phyloP scores from a whole-genome alignment of 208 protist genomes.

The Leishmania aethiopica region DNA sequence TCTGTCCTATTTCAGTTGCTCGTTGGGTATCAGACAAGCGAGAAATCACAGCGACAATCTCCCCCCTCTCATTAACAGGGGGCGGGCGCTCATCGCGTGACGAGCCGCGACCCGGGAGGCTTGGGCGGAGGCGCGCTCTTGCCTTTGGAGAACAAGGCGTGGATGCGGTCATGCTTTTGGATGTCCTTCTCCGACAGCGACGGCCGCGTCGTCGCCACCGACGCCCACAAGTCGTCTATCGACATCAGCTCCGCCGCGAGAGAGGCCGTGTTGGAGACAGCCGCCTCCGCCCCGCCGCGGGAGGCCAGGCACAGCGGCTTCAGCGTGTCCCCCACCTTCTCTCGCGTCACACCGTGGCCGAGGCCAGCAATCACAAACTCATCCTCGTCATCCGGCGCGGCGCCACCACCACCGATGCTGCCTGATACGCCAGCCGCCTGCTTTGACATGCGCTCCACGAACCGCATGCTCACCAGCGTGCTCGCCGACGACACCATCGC shows the following conservation, averaged over 20 bases:
- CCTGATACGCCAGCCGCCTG: conserved; percentile 16
- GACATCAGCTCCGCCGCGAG: conserved; percentile 35
- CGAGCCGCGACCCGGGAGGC: conserved; percentile 54
- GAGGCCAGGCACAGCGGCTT: conserved; percentile 19
- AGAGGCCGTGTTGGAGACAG: conserved; percentile 3
- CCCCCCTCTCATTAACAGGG: neutral
- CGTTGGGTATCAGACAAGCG: neutral
- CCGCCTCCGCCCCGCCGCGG: neutral
- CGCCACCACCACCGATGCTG: neutral
- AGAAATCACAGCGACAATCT: neutral
- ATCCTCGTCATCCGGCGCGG: conserved; percentile 10
- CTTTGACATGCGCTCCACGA: conserved; percentile 58
- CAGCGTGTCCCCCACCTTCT: conserved; percentile 73
- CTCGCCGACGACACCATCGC: conserved; percentile 80
- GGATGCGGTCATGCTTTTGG: conserved; percentile 67
- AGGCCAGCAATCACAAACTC: conserved; percentile 62
- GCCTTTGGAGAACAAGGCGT: conserved; percentile 64
- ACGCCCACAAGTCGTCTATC: conserved; percentile 55
- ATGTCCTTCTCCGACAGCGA: conserved; percentile 72
- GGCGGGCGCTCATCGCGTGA: conserved; percentile 30
- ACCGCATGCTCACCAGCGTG: conserved; percentile 67
- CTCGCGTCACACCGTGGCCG: conserved; percentile 46
- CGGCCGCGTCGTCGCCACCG: conserved; percentile 56
- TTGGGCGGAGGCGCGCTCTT: conserved; percentile 27
- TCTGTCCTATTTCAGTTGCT: neutral